A percentile compares a stretch with the other conserved stretches of the same genome.
These are phyloP conservation scores for Ceratobasidium papillatum DNA, from an alignment of 1,284 basidiomycete species.

Conservation along the genomic window DNA sequence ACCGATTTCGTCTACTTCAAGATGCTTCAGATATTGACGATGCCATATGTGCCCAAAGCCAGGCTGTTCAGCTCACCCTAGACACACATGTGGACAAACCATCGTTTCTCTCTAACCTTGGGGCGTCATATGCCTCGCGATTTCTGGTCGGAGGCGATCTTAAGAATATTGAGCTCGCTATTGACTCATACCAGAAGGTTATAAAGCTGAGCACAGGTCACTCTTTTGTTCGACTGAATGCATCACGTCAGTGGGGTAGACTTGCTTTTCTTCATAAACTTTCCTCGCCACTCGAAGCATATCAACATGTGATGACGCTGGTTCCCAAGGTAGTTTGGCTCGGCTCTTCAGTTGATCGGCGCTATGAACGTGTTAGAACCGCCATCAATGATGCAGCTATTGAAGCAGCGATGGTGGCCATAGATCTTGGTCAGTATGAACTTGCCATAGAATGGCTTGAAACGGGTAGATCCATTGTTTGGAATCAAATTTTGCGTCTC, in stretches of 20 bases:
- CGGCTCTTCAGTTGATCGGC: not conserved
- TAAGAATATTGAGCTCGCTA: not conserved
- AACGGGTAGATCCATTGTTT: not conserved
- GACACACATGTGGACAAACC: not conserved
- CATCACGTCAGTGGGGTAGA: not conserved
- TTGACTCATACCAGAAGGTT: not conserved
- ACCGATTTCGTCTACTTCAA: not conserved
- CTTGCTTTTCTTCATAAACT: not conserved
- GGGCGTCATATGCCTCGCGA: no score
- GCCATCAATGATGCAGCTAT: not conserved
- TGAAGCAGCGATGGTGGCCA: not conserved
- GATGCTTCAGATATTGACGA: not conserved
- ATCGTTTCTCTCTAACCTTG: not conserved
- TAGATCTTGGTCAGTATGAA: not conserved
- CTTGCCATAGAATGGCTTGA: not conserved
- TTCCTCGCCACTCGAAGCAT: not conserved
- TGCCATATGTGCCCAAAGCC: not conserved
- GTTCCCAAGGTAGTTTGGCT: conserved; percentile 12
- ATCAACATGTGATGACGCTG: not conserved
- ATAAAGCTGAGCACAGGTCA: not conserved
- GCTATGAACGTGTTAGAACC: not conserved
- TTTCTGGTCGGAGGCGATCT: not conserved
- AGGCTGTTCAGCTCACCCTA: not conserved
- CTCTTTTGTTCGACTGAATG: not conserved
- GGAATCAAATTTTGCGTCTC: not conserved